A percentile compares a stretch with the other conserved stretches of the same genome.
Evolutionary conservation across 2,329 filamentous ascomycete genomes (phyloP).

Genomic region (Emmonsia crescens): DNA sequence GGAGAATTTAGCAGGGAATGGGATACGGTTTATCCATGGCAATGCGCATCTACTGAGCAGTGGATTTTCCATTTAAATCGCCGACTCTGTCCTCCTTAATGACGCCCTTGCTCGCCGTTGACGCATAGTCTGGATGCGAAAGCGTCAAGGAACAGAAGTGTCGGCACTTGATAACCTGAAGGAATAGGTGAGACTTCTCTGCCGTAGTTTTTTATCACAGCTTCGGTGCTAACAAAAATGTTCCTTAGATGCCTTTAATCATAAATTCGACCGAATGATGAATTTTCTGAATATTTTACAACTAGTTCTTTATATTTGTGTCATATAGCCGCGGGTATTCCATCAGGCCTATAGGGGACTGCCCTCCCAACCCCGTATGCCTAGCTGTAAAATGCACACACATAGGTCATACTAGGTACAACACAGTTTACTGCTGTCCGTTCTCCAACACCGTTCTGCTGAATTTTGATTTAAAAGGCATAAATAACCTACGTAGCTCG

Average conservation of each 20-base stretch:
- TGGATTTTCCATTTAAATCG: background rate
- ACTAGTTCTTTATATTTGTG: background rate
- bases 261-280: background rate
- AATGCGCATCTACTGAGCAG: background rate
- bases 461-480: background rate
- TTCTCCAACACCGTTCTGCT: background rate
- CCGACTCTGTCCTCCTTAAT: slow-evolving; percentile 5
- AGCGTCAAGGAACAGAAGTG: slow-evolving; percentile 5
- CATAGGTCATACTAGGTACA: background rate
- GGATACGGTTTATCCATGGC: background rate
- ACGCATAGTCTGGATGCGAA: background rate
- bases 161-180: slow-evolving; percentile 10
- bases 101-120: background rate
- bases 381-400: background rate
- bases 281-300: background rate
- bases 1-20: background rate
- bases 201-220: background rate
- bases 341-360: too few species aligned
- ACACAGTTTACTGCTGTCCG: background rate
- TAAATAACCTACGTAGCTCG: background rate
- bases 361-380: background rate
- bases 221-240: background rate
- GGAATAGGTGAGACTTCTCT: slow-evolving; percentile 6
- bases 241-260: background rate
- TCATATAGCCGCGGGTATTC: too few species aligned